Evolutionary conservation across 2,329 filamentous ascomycete genomes (phyloP), one percentile per base, ranked within the genome.

Genomic region (Fusarium temperatum): DNA sequence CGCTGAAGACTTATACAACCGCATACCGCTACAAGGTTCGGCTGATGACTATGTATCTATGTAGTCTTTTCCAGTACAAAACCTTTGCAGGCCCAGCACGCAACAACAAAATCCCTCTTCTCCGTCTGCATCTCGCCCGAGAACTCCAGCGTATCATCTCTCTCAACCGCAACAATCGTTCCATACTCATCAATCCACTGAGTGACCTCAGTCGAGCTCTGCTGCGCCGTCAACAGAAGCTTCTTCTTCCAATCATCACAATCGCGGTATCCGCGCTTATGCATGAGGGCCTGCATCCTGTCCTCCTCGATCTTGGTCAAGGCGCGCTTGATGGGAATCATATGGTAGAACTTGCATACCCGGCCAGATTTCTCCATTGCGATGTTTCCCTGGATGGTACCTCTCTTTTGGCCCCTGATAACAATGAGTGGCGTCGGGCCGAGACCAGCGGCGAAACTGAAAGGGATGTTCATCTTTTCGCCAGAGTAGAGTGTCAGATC

Each of bases 221-320:
- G 32, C 11, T 44, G 24, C 2, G 14, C 32, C 2, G 22, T 45
- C 10, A 62, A 30, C 5, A 57, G 3, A 38, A 44, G 50, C 32
- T 38, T 56, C 12, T 57, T 57, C 39, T 56, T 57, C 39, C 32
- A 62, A 38, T 57, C 32, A 36, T 62, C 50, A 4, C 20, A 30
- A 10, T 57, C 39, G 5, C 32, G 22, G 9, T 62, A 62, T 62
- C 32, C 51, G 4, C 32, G 39, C 13, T 32, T 62, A 13, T 45
- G 38, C 38, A 62, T 58, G 4, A 38, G 50, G 2, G 51, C 51
- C 39, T 57, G 32, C 32, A 62, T 58, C 10, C 6, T 57, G 1
- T 57, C 26, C 15, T 57, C 51, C 6, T 57, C 39, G 5, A 3
- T 22, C 6, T 44, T 20, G 1, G 9, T 58, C 26, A 57, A 54